Evolutionary conservation across 2,329 filamentous ascomycete species (phyloP).

Genomic region (Elsinoe ampelina): DNA sequence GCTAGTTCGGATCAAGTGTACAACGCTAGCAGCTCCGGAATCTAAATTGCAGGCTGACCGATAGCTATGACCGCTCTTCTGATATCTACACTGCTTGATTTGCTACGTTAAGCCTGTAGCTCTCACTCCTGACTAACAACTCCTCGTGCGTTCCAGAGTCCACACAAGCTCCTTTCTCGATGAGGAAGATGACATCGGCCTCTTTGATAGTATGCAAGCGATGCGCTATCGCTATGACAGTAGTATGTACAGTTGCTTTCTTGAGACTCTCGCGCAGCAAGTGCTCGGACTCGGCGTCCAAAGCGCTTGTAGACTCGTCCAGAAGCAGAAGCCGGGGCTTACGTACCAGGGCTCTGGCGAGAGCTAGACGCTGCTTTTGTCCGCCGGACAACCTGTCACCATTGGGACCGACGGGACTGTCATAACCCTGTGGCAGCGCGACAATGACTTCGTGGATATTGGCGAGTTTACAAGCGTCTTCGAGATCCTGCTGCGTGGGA

Average conservation of each 20-base stretch:
- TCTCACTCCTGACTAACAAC: conserved; percentile 32
- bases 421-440: conserved; percentile 54
- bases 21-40: too few species aligned
- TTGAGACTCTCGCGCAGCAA: conserved; percentile 34
- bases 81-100: conserved; percentile 21
- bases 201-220: conserved; percentile 33
- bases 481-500: conserved; percentile 51
- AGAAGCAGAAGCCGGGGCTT: conserved; percentile 34
- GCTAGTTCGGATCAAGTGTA: too few species aligned
- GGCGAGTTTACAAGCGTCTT: conserved; percentile 56
- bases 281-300: conserved; percentile 36
- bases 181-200: conserved; percentile 37
- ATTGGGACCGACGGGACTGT: conserved; percentile 42
- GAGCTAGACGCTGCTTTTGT: conserved; percentile 35
- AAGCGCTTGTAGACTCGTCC: conserved; percentile 35
- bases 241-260: conserved; percentile 24
- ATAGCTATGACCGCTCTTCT: too few species aligned
- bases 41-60: too few species aligned
- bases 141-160: conserved; percentile 43
- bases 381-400: conserved; percentile 35
- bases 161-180: conserved; percentile 41
- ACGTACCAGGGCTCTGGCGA: conserved; percentile 35
- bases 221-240: conserved; percentile 39
- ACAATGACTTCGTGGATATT: conserved; percentile 62
- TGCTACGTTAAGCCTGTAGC: conserved; percentile 20